These are phyloP conservation scores for Phalaenopsis aphrodite DNA, from an alignment of 106 monocot species.

Conservation along the genomic window DNA sequence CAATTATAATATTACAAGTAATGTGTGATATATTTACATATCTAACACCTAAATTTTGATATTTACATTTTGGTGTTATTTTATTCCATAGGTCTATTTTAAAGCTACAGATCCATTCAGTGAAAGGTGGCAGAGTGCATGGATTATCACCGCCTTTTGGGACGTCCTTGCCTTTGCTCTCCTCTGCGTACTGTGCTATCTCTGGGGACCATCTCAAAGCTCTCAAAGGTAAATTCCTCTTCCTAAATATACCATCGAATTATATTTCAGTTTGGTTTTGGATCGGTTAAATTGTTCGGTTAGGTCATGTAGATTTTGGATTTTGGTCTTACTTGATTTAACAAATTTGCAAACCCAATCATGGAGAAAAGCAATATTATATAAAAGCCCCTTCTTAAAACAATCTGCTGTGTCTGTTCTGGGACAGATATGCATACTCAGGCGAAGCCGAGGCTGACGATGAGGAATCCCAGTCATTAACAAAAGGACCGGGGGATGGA, in stretches of 20 bases:
- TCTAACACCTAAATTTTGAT: too few relatives aligned
- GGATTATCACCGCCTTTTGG: constrained; percentile 98
- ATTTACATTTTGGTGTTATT: too few relatives aligned
- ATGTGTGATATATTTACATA: neutral
- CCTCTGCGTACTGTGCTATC: constrained; percentile 73
- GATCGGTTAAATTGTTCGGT: too few relatives aligned
- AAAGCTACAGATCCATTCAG: constrained; percentile 94
- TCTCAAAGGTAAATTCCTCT: constrained; percentile 52
- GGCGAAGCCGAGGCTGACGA: constrained; percentile 67
- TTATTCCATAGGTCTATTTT: constrained; percentile 67
- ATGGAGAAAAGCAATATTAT: neutral
- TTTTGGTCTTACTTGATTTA: too few relatives aligned
- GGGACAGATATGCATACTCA: constrained; percentile 80
- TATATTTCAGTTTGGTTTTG: too few relatives aligned
- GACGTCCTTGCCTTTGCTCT: constrained; percentile 63
- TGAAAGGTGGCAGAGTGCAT: constrained; percentile 93
- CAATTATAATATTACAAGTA: neutral
- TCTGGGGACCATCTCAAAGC: constrained; percentile 94
- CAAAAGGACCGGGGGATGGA: constrained; percentile 38
- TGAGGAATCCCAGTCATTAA: constrained; percentile 75
- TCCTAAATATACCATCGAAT: neutral
- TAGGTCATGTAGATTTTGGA: too few relatives aligned
- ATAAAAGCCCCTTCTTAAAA: too few relatives aligned
- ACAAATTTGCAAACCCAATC: too few relatives aligned
- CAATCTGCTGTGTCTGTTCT: neutral